These are phyloP conservation scores for Lentithecium fluviatile DNA, from an alignment of 495 filamentous ascomycete genomes.

Conservation along the genomic window DNA sequence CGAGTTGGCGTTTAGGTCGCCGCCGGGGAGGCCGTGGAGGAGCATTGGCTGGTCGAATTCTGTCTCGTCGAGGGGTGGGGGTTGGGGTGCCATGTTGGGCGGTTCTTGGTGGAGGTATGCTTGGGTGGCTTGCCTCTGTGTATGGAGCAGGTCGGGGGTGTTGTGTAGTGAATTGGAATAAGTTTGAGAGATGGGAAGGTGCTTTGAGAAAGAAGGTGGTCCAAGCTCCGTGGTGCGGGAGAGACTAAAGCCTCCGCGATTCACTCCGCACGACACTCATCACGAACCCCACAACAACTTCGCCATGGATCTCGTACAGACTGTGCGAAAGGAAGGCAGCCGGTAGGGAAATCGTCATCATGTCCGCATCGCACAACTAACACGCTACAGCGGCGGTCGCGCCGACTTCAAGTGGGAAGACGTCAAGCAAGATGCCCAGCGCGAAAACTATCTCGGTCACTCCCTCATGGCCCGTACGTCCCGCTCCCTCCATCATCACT, in stretches of 20 bases:
- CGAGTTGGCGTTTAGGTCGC: conserved; percentile 10
- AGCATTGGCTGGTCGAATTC: neutral
- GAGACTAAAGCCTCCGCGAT: neutral
- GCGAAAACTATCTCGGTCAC: conserved; percentile 97
- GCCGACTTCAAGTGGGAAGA: conserved; percentile 96
- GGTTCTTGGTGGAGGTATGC: neutral
- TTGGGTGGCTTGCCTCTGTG: neutral
- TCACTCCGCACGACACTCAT: neutral
- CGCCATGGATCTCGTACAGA: conserved; percentile 88
- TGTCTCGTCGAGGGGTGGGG: conserved; percentile 4
- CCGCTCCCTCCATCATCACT: neutral
- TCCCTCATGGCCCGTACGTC: conserved; percentile 74
- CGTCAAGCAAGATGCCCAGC: conserved; percentile 79
- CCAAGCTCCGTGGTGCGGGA: neutral
- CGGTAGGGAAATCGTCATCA: conserved; percentile 48
- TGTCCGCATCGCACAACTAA: conserved; percentile 21
- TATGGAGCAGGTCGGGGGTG: neutral
- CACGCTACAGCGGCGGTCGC: conserved; percentile 66
- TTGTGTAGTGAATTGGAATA: neutral
- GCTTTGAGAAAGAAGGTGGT: neutral
- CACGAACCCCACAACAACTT: neutral
- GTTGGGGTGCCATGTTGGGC: conserved; percentile 2
- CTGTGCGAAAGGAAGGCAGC: conserved; percentile 89
- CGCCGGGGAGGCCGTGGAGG: conserved; percentile 7
- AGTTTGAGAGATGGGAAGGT: neutral